A percentile compares a stretch with the other conserved stretches of the same genome.
These are phyloP conservation scores for Begonia fuchsioides DNA, from an alignment of 306 rosid genomes.

Conservation along the genomic window DNA sequence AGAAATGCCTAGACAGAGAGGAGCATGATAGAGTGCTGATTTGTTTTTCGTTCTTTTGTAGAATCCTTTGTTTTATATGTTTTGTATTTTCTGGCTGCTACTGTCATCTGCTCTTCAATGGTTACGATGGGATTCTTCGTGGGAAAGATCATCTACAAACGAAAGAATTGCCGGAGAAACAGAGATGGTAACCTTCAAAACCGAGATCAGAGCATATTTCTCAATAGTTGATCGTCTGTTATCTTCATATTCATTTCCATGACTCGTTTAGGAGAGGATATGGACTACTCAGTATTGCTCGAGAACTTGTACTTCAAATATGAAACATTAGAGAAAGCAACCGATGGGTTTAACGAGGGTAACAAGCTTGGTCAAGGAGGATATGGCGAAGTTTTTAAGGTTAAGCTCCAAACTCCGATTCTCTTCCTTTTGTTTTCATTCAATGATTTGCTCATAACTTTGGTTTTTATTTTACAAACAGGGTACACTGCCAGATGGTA, in stretches of 20 bases:
- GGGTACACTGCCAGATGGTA: slow-evolving; percentile 25
- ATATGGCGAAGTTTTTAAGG: slow-evolving; percentile 29
- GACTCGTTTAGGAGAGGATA: slow-evolving; percentile 1
- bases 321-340: slow-evolving; percentile 24
- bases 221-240: too few species aligned
- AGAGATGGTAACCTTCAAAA: slow-evolving; percentile 2
- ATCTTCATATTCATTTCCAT: too few species aligned
- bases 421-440: background rate
- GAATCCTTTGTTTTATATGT: slow-evolving; percentile 2
- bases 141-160: slow-evolving; percentile 11
- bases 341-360: slow-evolving; percentile 16
- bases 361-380: slow-evolving; percentile 32
- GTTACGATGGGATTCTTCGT: slow-evolving; percentile 11
- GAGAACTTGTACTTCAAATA: slow-evolving; percentile 16
- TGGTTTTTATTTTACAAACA: background rate
- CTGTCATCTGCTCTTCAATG: slow-evolving; percentile 4
- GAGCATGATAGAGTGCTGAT: too few species aligned
- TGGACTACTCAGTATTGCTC: background rate
- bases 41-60: too few species aligned
- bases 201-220: too few species aligned
- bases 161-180: background rate
- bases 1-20: too few species aligned
- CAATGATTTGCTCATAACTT: background rate
- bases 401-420: background rate
- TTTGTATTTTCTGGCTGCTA: slow-evolving; percentile 2